Evolutionary conservation across 2,329 filamentous ascomycete species (phyloP).

Genomic region (Paecilomyces sp.): DNA sequence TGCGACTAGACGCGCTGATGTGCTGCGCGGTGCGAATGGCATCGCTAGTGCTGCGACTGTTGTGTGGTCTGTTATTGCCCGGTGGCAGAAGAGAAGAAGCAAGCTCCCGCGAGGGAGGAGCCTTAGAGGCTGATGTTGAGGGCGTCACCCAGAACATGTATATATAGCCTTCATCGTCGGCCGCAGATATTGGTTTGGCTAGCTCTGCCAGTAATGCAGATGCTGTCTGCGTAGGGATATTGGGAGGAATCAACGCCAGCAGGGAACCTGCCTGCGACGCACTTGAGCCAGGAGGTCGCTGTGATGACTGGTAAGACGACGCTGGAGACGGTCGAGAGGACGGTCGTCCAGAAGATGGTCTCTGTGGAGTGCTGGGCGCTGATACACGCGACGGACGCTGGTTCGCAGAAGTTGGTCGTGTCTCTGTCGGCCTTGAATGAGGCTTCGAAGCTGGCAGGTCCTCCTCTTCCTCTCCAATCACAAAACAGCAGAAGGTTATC

Average conservation of each 20-base stretch:
- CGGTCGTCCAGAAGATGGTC: not conserved
- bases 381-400: conserved; percentile 3
- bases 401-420: conserved; percentile 1
- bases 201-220: conserved; percentile 70
- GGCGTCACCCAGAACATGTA: conserved; percentile 98
- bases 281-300: conserved; percentile 12
- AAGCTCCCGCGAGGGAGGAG: conserved; percentile 51
- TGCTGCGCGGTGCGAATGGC: conserved; percentile 30
- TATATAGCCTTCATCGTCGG: conserved; percentile 83
- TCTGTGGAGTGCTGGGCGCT: not conserved
- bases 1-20: conserved; percentile 22
- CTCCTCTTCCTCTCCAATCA: conserved; percentile 21
- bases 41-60: conserved; percentile 27
- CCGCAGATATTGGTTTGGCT: conserved; percentile 62
- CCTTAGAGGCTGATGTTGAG: conserved; percentile 39
- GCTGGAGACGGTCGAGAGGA: not conserved
- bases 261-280: conserved; percentile 39
- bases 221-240: conserved; percentile 59
- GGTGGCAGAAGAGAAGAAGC: conserved; percentile 55
- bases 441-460: conserved; percentile 16
- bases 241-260: conserved; percentile 62
- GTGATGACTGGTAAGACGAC: conserved; percentile 1
- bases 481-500: conserved; percentile 25
- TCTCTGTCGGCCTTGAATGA: conserved; percentile 10
- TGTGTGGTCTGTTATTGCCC: conserved; percentile 19